Evolutionary conservation across 495 filamentous ascomycete species (phyloP), one percentile per base, ranked within the genome.

Genomic region (Aspergillus cavernicola): DNA sequence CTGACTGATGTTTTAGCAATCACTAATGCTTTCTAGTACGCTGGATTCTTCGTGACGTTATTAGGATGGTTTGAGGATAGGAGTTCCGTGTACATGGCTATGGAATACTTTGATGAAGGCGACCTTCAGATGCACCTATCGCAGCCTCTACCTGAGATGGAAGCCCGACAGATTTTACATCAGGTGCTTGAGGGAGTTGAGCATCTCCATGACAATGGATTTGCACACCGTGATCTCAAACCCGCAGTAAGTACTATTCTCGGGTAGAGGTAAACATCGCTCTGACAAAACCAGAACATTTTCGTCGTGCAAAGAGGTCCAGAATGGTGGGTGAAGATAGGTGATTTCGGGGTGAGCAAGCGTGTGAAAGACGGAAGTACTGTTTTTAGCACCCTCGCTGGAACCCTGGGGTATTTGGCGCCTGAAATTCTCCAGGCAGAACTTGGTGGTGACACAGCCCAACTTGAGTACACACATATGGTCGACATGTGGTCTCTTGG

Each of bases 211-310:
- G 45, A 61, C n/a, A 67, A 77, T 35, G 60, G 58, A 0, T 80
- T 74, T 57, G 65, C 68, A 9, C 78, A 81, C 48, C 54, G 78
- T 12, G 78, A 80, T 56, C 37, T 80, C 3, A 81, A 81, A 56
- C 79, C 79, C 11, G 57, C 66, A 22, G 75, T 74, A 63, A 38
- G 69, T 55, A 52, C 53, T 59, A 59, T 24, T 26, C 50, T 22
- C 56, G 53, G 2, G 20, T 45, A 11, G 20, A 22, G 12, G 2
- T 29, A 44, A 1, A 5, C 11, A 11, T 13, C 11, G 13, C n/a
- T 10, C 2, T 11, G 7, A n/a, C 20, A 6, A 35, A 6, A 0
- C 6, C 13, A 35, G 45, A 41, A 41, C 13, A 13, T 48, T 12
- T 37, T 48, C 18, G 31, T 36, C 3, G 29, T 48, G 6, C 15